Conservation (phyloP, 306 rosid species). For the Malus domestica region ASM211411v1 NC_041796.1:23999501-24000000, state of each 20-base stretch:
- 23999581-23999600: background rate
- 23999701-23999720: background rate
- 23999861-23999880: background rate
- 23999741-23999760: background rate
- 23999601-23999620: background rate
- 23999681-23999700: background rate
- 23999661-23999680: background rate
- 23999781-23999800: background rate
- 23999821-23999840: background rate
- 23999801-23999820: background rate
- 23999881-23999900: background rate
- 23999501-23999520: background rate
- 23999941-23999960: slow-evolving; percentile 15
- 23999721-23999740: background rate
- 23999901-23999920: background rate
- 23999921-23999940: slow-evolving; percentile 6
- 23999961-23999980: slow-evolving; percentile 1
- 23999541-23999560: background rate
- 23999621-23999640: background rate
- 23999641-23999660: background rate
- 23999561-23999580: background rate
- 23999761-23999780: background rate
- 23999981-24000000: slow-evolving; percentile 1
- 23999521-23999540: background rate
- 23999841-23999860: background rate